Evolutionary conservation across 306 rosid genomes (phyloP), one percentile per base, ranked within the genome.

Genomic region (Quercus ilex): DNA sequence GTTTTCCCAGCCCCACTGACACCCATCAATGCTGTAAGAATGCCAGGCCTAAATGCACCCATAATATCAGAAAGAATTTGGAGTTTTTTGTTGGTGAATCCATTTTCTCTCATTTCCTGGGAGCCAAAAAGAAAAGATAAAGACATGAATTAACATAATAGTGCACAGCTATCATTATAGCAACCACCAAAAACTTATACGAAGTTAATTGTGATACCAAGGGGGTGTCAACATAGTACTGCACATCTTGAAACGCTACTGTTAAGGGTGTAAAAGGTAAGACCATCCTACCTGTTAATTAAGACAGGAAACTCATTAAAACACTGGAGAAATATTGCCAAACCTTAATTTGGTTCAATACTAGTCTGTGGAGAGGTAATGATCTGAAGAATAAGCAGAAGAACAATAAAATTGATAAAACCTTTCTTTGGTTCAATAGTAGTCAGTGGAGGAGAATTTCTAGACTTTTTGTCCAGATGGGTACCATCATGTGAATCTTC

Each of bases 191-290:
- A 41, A 41, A 6, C 46, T 41, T 41, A 8, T 41, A 41, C 1
- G 11, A 21, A n/a, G 33, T 9, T 60, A 9, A n/a, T 38, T 41
- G 20, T 26, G 25, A 43, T 81, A 88, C 89, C 89, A 55, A 8
- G 17, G 91, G 89, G 6, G 78, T 79, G 35, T 84, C 86, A 28
- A 88, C 84, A 57, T 41, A 76, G 77, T 83, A 88, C 15, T 85
- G 87, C 80, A 88, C 74, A 83, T 83, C 83, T 74, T 83, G 79
- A 82, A 88, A 88, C 52, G 68, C 81, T 14, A 81, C 56, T 43
- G 81, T 73, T 19, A 88, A 46, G 69, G 89, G 87, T 33, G 82
- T 81, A 46, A 83, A 88, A 11, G 89, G 91, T 60, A 85, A 70
- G 3, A 68, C 86, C 80, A 85, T 78, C 31, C 51, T 80, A 56